These are phyloP conservation scores for Suhomyces terraborum DNA, from an alignment of 1,139 yeast species.

Conservation along the genomic window DNA sequence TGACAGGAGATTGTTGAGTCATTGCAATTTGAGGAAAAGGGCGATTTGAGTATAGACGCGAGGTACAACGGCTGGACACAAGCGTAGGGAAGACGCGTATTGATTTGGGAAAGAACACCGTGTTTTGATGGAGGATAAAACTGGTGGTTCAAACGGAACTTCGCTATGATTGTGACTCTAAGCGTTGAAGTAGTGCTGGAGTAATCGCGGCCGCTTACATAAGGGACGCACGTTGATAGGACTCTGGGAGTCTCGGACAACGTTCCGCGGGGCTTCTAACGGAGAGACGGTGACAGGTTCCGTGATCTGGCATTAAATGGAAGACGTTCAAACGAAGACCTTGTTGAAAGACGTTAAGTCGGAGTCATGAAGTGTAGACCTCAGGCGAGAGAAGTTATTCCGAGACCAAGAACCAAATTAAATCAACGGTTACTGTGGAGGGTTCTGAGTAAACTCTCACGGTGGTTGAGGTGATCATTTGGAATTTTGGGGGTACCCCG, in stretches of 20 bases:
- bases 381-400: too few relatives aligned
- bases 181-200: not conserved
- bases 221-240: not conserved
- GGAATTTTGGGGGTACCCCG: too few relatives aligned
- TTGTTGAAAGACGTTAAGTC: too few relatives aligned
- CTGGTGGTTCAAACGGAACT: not conserved
- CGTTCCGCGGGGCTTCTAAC: not conserved
- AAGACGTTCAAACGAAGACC: not conserved
- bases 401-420: too few relatives aligned
- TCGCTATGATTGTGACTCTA: not conserved
- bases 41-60: not conserved
- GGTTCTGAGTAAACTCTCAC: too few relatives aligned
- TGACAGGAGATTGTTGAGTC: conserved; percentile 10
- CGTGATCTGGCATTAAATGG: not conserved
- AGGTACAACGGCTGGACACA: not conserved
- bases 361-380: too few relatives aligned
- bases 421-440: too few relatives aligned
- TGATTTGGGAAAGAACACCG: not conserved
- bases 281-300: not conserved
- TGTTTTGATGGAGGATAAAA: not conserved
- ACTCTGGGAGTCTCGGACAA: not conserved
- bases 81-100: not conserved
- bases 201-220: not conserved
- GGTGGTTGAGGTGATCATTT: too few relatives aligned
- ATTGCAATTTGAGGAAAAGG: not conserved